Conservation (phyloP, 1,139 yeast species). For the Candida smagusa region DNA sequence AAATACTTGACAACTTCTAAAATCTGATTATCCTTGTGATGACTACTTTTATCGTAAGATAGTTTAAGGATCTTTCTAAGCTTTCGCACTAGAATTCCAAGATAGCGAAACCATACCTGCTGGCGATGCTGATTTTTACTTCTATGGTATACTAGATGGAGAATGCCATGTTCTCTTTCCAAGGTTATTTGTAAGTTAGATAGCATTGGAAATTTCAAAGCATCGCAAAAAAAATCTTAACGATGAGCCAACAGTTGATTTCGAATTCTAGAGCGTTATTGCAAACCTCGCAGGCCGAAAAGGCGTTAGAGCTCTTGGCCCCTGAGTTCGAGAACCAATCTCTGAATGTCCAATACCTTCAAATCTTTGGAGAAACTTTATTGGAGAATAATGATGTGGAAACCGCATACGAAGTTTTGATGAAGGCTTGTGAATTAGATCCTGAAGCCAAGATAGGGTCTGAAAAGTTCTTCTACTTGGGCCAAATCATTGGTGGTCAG, state of each 20-base stretch:
- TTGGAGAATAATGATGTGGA: constrained; percentile 79
- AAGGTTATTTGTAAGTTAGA: constrained; percentile 3
- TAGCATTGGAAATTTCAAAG: too few relatives aligned
- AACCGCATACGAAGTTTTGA: constrained; percentile 64
- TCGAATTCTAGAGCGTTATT: constrained; percentile 28
- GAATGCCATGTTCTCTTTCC: constrained; percentile 49
- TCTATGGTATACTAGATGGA: constrained; percentile 65
- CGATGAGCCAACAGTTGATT: constrained; percentile 8
- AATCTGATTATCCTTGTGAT: constrained; percentile 15
- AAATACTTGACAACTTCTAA: constrained; percentile 31
- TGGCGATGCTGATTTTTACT: constrained; percentile 76
- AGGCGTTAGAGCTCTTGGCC: constrained; percentile 36
- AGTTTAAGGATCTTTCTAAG: constrained; percentile 37
- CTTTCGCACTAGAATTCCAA: constrained; percentile 62
- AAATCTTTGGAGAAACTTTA: constrained; percentile 66
- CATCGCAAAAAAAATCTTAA: not conserved
- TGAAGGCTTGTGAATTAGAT: constrained; percentile 67
- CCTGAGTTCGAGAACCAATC: constrained; percentile 26
- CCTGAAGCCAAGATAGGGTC: constrained; percentile 60
- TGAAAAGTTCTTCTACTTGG: constrained; percentile 85
- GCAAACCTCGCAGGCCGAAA: constrained; percentile 38
- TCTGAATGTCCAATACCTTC: constrained; percentile 32
- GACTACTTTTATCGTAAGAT: constrained; percentile 18
- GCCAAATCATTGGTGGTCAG: constrained; percentile 82
- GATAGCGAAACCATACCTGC: constrained; percentile 72